Base-by-base conservation (phyloP, 2,329 filamentous ascomycete species). In the Parasarocladium wereldwijsianum region DNA sequence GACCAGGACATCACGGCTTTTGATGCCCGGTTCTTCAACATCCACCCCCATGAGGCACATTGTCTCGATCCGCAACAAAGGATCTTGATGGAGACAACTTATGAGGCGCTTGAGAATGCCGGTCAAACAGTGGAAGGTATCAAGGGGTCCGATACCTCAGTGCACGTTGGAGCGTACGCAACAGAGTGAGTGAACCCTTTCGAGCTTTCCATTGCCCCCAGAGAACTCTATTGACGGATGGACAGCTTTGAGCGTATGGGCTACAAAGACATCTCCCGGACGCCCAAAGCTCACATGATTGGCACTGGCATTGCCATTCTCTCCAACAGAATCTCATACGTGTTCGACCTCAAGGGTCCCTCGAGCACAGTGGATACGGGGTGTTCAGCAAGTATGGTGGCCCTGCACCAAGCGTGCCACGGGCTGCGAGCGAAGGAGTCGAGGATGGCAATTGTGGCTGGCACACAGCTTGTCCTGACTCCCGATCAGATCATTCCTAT, bases 351-450 rank as follows among this genome's bases (percentile, higher is more conserved):
- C 5, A 43, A 43, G 12, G 55, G 56, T 0, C 43, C 50, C 4
- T 48, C 46, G 13, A 41, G 46, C 8, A 38, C 45, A 10, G 32
- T 46, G 15, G 50, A 57, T 26, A 57, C 53, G 4, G 55, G 50
- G 0, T 59, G 55, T 34, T 56, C 55, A 0, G 51, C 51, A 0
- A 48, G 47, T 1, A 36, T 55, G 17, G 49, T 52, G 16, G 42
- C 43, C 2, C 6, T 44, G 8, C 37, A 43, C 17, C 35, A 39
- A 11, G 44, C 42, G 8, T 39, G 40, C 17, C 34, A 40, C 15
- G 46, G 55, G 29, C 42, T 68, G 26, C 47, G 55, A 17, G 39
- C 51, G 0, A 58, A 57, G 6, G 62, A 70, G 35, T 58, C 56
- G 0, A 51, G 43, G 12, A 44, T 52, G 29, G 60, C 64, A 1